A percentile compares a stretch with the other conserved stretches of the same genome.
Conservation (phyloP, 257 asterid species). For the Anisodus tanguticus region DNA sequence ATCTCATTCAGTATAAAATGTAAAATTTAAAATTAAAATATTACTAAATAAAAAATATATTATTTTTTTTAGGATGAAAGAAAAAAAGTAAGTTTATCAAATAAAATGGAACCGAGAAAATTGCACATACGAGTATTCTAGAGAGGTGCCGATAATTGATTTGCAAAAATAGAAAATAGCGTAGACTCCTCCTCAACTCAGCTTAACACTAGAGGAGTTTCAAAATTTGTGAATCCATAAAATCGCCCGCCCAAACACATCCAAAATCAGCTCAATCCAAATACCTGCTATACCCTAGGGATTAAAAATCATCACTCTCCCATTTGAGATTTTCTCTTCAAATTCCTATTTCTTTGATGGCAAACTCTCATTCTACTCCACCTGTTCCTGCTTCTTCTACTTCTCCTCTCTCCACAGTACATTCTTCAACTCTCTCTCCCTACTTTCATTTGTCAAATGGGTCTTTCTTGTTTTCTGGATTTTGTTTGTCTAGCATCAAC, state of each 20-base stretch:
- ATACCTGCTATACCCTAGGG: conserved; percentile 24
- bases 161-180: too few species aligned
- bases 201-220: too few species aligned
- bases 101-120: too few species aligned
- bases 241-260: conserved; percentile 55
- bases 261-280: background rate
- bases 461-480: background rate
- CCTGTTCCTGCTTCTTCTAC: conserved; percentile 42
- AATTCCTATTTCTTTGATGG: conserved; percentile 45
- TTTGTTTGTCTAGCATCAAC: background rate
- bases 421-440: background rate
- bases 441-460: background rate
- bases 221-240: conserved; percentile 10
- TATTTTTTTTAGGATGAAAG: too few species aligned
- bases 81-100: too few species aligned
- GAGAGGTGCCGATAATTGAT: too few species aligned
- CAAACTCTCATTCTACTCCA: conserved; percentile 51
- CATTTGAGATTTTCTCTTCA: background rate
- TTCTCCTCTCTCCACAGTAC: conserved; percentile 53
- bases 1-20: too few species aligned
- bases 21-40: too few species aligned
- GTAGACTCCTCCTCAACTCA: background rate
- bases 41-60: too few species aligned
- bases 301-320: conserved; percentile 22
- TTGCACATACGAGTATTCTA: too few species aligned